These are phyloP conservation scores for Talaromyces trachyspermus DNA, from an alignment of 495 filamentous ascomycete genomes.

Conservation along the genomic window DNA sequence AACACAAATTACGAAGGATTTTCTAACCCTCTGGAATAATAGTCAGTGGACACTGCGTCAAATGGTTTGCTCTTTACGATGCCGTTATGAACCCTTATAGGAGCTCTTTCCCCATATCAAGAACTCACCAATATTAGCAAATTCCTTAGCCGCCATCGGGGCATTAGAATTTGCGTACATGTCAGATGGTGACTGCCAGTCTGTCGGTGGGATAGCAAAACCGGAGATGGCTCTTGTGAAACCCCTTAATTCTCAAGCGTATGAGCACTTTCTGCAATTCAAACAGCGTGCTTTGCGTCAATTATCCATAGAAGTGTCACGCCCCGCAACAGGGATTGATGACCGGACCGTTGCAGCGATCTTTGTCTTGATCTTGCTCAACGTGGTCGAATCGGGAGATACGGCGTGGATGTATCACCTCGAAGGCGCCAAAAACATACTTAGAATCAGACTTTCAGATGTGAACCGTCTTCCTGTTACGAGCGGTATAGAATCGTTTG, in stretches of 20 bases:
- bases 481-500: conserved; percentile 34
- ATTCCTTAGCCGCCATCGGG: conserved; percentile 32
- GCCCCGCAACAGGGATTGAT: conserved; percentile 31
- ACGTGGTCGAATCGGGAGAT: conserved; percentile 38
- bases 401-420: conserved; percentile 42
- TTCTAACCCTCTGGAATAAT: not conserved
- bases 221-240: not conserved
- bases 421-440: conserved; percentile 39
- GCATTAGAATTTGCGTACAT: conserved; percentile 36
- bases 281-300: conserved; percentile 39
- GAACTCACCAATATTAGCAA: conserved; percentile 31
- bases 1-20: not conserved
- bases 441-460: conserved; percentile 23
- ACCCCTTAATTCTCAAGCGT: conserved; percentile 24
- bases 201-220: not conserved
- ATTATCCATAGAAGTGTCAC: conserved; percentile 29
- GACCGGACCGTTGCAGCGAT: conserved; percentile 35
- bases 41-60: conserved; percentile 32
- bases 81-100: conserved; percentile 35
- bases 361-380: conserved; percentile 35
- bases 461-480: conserved; percentile 17
- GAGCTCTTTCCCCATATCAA: conserved; percentile 33
- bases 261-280: conserved; percentile 34
- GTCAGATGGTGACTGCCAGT: conserved; percentile 15
- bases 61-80: conserved; percentile 32